Percentiles rank a stretch among this genome's conserved stretches.
Evolutionary conservation across 23 red algal species (phyloP).

Genomic region (Gracilariopsis chorda): DNA sequence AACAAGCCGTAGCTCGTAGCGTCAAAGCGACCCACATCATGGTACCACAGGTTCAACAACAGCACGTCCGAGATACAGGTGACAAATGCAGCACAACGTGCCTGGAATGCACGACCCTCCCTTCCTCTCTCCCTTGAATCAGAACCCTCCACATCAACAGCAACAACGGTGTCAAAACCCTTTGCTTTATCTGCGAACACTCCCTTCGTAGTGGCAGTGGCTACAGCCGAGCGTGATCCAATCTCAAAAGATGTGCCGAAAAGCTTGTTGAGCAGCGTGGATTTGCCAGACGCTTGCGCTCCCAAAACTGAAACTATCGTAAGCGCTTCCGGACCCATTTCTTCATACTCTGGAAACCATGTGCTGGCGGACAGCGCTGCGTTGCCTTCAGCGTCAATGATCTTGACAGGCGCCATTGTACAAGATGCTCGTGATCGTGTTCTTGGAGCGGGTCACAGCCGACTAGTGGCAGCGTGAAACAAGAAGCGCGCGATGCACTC

Average conservation of each 20-base stretch:
- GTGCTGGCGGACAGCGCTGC: conserved; percentile 47
- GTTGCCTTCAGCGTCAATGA: conserved; percentile 69
- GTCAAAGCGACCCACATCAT: conserved; percentile 90
- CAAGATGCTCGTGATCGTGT: too few relatives aligned
- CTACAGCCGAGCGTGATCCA: conserved; percentile 25
- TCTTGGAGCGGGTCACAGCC: too few relatives aligned
- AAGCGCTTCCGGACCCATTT: conserved; percentile 74
- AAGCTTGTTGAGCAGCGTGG: conserved; percentile 76
- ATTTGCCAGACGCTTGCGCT: conserved; percentile 89
- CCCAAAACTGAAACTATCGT: conserved; percentile 77
- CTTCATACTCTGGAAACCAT: conserved; percentile 85
- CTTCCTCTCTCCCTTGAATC: conserved; percentile 78
- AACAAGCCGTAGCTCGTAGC: conserved; percentile 63
- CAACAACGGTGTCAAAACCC: conserved; percentile 53
- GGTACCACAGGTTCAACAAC: conserved; percentile 87
- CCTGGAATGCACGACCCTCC: conserved; percentile 71
- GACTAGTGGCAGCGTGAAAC: too few relatives aligned
- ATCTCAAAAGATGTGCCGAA: conserved; percentile 88
- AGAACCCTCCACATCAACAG: conserved; percentile 92
- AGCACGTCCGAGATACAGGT: conserved; percentile 83
- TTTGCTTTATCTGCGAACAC: conserved; percentile 53
- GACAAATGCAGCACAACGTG: conserved; percentile 65
- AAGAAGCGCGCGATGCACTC: too few relatives aligned
- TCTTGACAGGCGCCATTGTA: conserved; percentile 13
- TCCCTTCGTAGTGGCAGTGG: conserved; percentile 77